Evolutionary conservation across 2,329 filamentous ascomycete genomes (phyloP), one percentile per base, ranked within the genome.

Genomic region (Neoascochyta sp.): DNA sequence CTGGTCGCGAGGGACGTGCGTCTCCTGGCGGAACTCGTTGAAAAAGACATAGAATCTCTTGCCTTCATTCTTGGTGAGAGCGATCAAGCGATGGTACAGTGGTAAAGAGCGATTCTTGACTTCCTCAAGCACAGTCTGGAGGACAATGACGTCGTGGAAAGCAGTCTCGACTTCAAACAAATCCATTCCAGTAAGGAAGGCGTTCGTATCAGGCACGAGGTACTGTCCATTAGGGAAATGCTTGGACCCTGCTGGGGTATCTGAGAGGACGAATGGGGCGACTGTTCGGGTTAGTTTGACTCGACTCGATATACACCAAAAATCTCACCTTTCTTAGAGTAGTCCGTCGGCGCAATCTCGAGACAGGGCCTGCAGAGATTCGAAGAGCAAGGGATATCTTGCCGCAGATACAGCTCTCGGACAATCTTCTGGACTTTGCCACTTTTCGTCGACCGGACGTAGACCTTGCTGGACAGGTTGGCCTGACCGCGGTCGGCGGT

Each of bases 351-450:
- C 2, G 87, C 86, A 44, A 70, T 76, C 25, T 79, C 73, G 24
- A 85, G 73, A 63, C 92, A 98, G 54, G 66, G 67, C 40, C 75
- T 75, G 70, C 92, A 98, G 24, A 98, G 71, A 63, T 82, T 84
- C 15, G 90, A 96, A 18, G 90, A 95, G 69, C 92, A 98, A 27
- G 92, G 90, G 56, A 98, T 96, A 63, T 98, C 92, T 67, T 90
- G 86, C 63, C 92, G 80, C 40, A 98, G 74, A 66, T 98, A 98
- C 43, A 96, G 76, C 70, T 98, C 92, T 54, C 89, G 81, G 47
- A 98, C 92, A 57, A 98, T 93, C 74, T 98, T 98, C 65, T 96
- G 92, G 38, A 96, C 90, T 70, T 95, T 95, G 65, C 92, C 92
- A 64, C 81, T 92, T 66, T 86, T 89, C 26, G 90, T 94, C 15